Evolutionary conservation across 805 yeast genomes (phyloP), one percentile per base, ranked within the genome.

Genomic region (Starmera amethionina): DNA sequence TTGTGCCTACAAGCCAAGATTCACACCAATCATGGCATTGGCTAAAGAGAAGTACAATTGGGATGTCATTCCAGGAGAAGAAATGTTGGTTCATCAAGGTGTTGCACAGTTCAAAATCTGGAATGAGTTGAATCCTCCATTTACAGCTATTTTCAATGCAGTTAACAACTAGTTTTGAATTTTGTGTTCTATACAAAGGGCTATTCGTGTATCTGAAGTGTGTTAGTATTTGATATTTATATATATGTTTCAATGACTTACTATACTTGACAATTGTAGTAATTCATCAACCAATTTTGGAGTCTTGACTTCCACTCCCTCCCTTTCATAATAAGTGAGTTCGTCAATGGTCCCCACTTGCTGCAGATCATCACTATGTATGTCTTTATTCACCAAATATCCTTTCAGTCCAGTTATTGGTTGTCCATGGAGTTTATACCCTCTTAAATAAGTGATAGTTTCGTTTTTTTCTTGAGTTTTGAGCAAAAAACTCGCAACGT

Each of bases 31-130:
- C 33, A 89, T 93, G 96, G 67, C 67, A 50, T 56, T 83, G 19
- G 96, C 97, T 8, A 56, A 57, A 27, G 74, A 71, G 28, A 67
- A 73, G 49, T 72, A 60, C 46, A 71, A 73, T 8, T 87, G 96
- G 95, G 69, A 67, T n/a, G 81, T 80, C n/a, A 72, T 90, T 48
- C 83, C 89, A 8, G 99, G 99, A 11, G 77, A 82, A 30, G 86
- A 88, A 54, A 84, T 94, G 93, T 72, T 93, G 47, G 88, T 89
- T 14, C 79, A 84, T 62, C 98, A 93, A 64, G 99, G 97, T 37
- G 79, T 84, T 38, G 85, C 74, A 47, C 98, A 93, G 64, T 88
- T 89, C 58, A 64, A 71, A 46, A 62, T 76, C 42, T 90, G 94
- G 81, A 85, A 83, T 10, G 82, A 82, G 0, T 58, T 70, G 38